Evolutionary conservation across 148 eudicot species (phyloP).

Genomic region (Silene latifolia): DNA sequence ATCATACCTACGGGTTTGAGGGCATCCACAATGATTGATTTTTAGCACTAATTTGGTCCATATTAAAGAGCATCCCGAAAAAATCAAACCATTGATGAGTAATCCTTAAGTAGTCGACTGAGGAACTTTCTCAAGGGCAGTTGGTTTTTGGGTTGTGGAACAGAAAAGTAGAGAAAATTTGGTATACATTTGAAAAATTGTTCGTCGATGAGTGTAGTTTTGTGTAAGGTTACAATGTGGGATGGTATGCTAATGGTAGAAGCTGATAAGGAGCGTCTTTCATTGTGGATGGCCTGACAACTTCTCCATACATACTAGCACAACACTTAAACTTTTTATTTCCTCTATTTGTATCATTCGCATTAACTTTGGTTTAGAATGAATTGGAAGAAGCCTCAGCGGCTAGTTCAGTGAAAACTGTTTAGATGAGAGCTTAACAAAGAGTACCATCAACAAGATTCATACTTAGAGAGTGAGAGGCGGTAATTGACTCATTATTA

Average conservation of each 20-base stretch:
- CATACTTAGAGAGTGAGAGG: neutral
- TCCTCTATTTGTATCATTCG: neutral
- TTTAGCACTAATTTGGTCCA: too few relatives aligned
- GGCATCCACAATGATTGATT: neutral
- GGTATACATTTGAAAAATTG: too few relatives aligned
- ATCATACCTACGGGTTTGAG: neutral
- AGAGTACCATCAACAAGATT: neutral
- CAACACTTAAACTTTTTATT: neutral
- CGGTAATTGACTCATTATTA: neutral
- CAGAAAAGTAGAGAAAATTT: too few relatives aligned
- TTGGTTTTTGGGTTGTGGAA: too few relatives aligned
- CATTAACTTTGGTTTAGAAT: neutral
- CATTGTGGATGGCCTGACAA: conserved; percentile 3
- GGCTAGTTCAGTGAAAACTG: neutral
- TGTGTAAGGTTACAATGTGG: neutral
- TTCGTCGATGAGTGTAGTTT: neutral
- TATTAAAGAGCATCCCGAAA: too few relatives aligned
- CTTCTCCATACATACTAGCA: neutral
- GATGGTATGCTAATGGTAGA: neutral
- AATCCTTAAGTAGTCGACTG: too few relatives aligned
- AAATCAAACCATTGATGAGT: too few relatives aligned
- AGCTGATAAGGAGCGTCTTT: neutral
- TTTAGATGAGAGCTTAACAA: neutral
- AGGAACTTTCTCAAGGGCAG: too few relatives aligned
- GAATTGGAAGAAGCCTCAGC: neutral